Conservation (phyloP, 73 alveolate genomes). For the Durusdinium trenchii region DNA sequence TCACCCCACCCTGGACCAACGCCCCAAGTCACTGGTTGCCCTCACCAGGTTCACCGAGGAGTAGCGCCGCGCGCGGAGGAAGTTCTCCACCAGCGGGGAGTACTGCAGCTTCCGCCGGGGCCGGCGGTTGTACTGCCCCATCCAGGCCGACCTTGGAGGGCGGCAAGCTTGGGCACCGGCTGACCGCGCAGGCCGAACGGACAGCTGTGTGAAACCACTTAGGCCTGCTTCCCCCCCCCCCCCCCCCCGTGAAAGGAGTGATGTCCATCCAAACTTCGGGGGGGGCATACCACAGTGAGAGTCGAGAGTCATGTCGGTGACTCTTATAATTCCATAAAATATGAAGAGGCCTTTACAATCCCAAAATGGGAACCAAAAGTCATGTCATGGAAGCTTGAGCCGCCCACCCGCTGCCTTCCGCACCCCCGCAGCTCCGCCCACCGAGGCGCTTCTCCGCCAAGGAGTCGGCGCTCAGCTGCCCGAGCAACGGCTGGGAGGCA, state of each 20-base stretch:
- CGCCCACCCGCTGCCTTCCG: no score
- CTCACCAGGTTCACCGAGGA: constrained; percentile 97
- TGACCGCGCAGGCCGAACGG: no score
- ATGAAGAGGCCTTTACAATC: not conserved
- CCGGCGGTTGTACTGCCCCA: constrained; percentile 96
- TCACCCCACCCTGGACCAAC: no score
- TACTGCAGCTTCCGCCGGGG: constrained; percentile 95
- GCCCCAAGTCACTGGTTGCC: constrained; percentile 96
- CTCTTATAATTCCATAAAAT: no score
- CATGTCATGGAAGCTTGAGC: not conserved
- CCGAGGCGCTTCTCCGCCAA: constrained; percentile 68
- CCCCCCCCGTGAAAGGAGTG: no score
- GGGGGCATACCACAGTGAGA: no score
- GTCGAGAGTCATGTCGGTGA: no score
- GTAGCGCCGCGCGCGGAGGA: constrained; percentile 96
- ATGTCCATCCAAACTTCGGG: no score
- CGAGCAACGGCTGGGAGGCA: constrained; percentile 81
- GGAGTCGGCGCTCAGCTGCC: constrained; percentile 85
- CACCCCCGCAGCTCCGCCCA: not conserved
- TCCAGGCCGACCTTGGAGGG: constrained; percentile 63
- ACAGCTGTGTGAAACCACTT: no score
- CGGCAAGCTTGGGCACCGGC: not conserved
- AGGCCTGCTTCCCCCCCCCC: no score
- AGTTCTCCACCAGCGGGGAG: constrained; percentile 97
- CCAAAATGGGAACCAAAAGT: not conserved